Conservation (phyloP, 176 grass and related monocot species). For the Guadua angustifolia region DNA sequence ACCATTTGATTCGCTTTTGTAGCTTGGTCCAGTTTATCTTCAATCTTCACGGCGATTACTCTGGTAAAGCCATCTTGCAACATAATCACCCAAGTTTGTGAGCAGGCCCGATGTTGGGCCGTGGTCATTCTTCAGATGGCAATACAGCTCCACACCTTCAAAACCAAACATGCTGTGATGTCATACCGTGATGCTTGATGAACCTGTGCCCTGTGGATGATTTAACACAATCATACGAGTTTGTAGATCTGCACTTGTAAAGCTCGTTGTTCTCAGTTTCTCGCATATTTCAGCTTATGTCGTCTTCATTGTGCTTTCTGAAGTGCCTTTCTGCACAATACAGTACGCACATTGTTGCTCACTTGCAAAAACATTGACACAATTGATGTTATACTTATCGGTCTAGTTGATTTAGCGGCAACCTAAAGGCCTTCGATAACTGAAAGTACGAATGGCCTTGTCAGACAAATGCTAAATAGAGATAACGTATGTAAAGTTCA, state of each 20-base stretch:
- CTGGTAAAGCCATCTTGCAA: background rate
- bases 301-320: no score
- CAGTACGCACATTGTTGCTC: no score
- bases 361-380: no score
- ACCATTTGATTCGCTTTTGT: background rate
- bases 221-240: background rate
- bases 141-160: background rate
- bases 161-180: background rate
- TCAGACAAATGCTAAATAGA: no score
- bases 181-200: background rate
- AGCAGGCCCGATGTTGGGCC: background rate
- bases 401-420: no score
- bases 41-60: background rate
- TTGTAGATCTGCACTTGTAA: background rate
- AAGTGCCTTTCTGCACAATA: no score
- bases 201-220: background rate
- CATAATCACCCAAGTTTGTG: background rate
- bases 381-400: no score
- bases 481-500: no score
- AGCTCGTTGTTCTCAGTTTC: background rate
- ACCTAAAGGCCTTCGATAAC: no score
- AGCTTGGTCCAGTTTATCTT: background rate
- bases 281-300: no score
- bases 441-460: no score
- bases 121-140: background rate